Conservation (phyloP, 805 yeast genomes). For the Saturnispora halmiae region DNA sequence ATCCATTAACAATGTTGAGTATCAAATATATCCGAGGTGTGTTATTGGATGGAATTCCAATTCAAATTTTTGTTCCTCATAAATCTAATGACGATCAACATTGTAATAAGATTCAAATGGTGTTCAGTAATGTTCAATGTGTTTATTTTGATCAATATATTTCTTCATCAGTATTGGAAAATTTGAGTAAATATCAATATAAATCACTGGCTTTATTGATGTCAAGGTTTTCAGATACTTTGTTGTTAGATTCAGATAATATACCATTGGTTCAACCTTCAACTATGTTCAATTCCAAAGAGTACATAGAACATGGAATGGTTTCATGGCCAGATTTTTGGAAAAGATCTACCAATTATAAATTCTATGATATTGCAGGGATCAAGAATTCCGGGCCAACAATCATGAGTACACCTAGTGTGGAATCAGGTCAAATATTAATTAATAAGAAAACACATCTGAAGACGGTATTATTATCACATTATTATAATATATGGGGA, state of each 20-base stretch:
- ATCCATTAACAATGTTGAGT: constrained; percentile 26
- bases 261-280: constrained; percentile 32
- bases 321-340: constrained; percentile 67
- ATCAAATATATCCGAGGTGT: constrained; percentile 25
- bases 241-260: constrained; percentile 37
- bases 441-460: constrained; percentile 52
- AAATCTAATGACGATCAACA: constrained; percentile 36
- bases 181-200: constrained; percentile 18
- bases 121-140: constrained; percentile 33
- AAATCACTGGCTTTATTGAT: constrained; percentile 28
- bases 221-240: constrained; percentile 35
- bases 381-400: constrained; percentile 27
- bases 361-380: constrained; percentile 42
- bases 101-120: constrained; percentile 35
- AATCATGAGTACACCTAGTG: constrained; percentile 42
- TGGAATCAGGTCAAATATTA: constrained; percentile 64
- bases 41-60: constrained; percentile 29
- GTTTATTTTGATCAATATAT: constrained; percentile 32
- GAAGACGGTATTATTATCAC: constrained; percentile 46
- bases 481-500: constrained; percentile 60
- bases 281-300: constrained; percentile 26
- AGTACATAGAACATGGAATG: constrained; percentile 43
- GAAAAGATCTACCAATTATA: constrained; percentile 56
- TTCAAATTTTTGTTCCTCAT: constrained; percentile 41
- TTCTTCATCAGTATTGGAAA: constrained; percentile 19